Conservation (phyloP, 2,329 filamentous ascomycete species). For the Fusarium nodosum region DNA sequence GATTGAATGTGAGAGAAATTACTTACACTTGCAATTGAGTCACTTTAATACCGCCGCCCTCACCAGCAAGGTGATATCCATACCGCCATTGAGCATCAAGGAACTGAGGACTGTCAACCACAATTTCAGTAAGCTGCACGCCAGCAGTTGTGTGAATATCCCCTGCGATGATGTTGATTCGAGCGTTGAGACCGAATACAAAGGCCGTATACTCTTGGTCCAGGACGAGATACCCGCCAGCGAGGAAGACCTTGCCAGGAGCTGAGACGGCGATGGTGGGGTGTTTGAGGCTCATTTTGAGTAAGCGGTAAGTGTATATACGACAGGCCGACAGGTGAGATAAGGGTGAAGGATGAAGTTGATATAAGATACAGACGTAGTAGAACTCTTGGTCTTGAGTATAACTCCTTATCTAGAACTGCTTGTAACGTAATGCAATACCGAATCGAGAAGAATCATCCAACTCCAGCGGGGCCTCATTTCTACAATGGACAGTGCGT, state of each 20-base stretch:
- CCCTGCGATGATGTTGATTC: conserved; percentile 74
- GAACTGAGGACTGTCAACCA: conserved; percentile 94
- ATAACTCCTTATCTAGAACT: conserved; percentile 36
- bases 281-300: conserved; percentile 46
- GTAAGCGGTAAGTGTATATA: conserved; percentile 11
- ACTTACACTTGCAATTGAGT: conserved; percentile 84
- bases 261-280: conserved; percentile 79
- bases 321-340: neutral
- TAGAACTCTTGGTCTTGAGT: conserved; percentile 19
- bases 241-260: conserved; percentile 94
- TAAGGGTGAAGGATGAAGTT: neutral
- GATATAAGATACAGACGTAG: neutral
- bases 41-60: conserved; percentile 83
- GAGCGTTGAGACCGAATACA: conserved; percentile 75
- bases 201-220: conserved; percentile 87
- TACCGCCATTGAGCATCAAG: conserved; percentile 89
- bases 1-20: neutral
- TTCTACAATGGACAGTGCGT: conserved; percentile 42
- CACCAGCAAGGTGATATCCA: conserved; percentile 77
- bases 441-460: conserved; percentile 38
- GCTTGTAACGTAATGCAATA: conserved; percentile 11
- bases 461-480: conserved; percentile 42
- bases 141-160: conserved; percentile 71
- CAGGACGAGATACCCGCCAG: conserved; percentile 94
- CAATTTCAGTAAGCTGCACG: conserved; percentile 77